Conservation (phyloP, 2,329 filamentous ascomycete genomes). For the Aspergillus melleus region DNA sequence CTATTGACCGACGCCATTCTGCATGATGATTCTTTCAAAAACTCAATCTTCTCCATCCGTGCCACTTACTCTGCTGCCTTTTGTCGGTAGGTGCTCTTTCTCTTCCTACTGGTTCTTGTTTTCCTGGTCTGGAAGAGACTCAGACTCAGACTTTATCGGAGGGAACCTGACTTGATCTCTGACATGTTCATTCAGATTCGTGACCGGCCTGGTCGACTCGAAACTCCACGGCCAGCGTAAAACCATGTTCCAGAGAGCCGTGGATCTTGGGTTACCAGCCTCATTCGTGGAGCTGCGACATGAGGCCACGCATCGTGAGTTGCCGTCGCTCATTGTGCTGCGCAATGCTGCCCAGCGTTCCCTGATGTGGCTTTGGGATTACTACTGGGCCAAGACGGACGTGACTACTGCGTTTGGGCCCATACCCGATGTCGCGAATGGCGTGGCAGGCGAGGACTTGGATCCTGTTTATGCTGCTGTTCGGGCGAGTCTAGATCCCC, state of each 20-base stretch:
- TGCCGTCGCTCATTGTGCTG: slow-evolving; percentile 74
- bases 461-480: slow-evolving; percentile 21
- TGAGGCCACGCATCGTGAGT: slow-evolving; percentile 84
- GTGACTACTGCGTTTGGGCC: slow-evolving; percentile 15
- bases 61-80: slow-evolving; percentile 48
- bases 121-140: not conserved
- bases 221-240: slow-evolving; percentile 42
- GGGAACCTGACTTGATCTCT: slow-evolving; percentile 4
- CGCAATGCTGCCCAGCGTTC: slow-evolving; percentile 68
- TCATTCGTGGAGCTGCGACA: slow-evolving; percentile 88
- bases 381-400: slow-evolving; percentile 71
- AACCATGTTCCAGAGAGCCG: slow-evolving; percentile 48
- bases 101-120: not conserved
- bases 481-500: slow-evolving; percentile 18
- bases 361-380: slow-evolving; percentile 82
- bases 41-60: slow-evolving; percentile 46
- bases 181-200: slow-evolving; percentile 34
- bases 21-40: slow-evolving; percentile 41
- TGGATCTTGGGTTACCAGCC: slow-evolving; percentile 49
- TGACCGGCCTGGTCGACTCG: slow-evolving; percentile 47
- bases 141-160: too few relatives aligned
- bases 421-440: not conserved
- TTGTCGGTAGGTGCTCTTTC: slow-evolving; percentile 38
- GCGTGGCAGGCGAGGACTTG: slow-evolving; percentile 9
- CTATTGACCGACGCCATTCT: slow-evolving; percentile 48